Percentiles rank a stretch among this genome's conserved stretches.
Conservation (phyloP, 441 rosid species). For the Biscutella laevigata region DNA sequence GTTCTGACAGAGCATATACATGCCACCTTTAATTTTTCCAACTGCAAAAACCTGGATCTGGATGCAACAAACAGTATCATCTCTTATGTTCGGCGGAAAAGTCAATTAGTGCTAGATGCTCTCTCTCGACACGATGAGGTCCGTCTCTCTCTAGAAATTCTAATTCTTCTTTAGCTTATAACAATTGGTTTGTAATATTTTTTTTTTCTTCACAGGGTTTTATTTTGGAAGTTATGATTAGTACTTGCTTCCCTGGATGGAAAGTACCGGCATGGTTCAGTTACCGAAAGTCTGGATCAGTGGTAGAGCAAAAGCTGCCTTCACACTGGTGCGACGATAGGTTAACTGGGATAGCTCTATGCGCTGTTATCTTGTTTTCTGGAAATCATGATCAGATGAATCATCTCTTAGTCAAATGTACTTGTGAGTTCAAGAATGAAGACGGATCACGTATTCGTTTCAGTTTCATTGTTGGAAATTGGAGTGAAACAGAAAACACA, state of each 20-base stretch:
- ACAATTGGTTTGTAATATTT: too few relatives aligned
- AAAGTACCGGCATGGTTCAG: neutral
- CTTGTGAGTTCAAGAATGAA: neutral
- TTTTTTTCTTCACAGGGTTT: neutral
- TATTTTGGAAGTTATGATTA: neutral
- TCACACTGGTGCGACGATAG: neutral
- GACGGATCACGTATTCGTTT: neutral
- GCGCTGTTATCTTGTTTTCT: neutral
- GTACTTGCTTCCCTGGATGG: neutral
- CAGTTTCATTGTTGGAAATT: conserved; percentile 12
- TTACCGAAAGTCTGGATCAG: neutral
- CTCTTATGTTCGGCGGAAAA: neutral
- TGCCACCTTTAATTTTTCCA: conserved; percentile 7
- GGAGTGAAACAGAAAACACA: neutral
- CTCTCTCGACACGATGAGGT: conserved; percentile 2
- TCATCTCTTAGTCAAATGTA: neutral
- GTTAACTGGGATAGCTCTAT: neutral
- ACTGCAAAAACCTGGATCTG: conserved; percentile 7
- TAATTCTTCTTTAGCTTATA: too few relatives aligned
- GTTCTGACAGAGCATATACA: neutral
- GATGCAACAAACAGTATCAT: conserved; percentile 5
- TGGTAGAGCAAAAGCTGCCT: neutral
- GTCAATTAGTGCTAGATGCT: neutral
- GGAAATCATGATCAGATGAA: neutral
- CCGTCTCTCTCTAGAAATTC: neutral